Evolutionary conservation across 352 stramenopile species (phyloP), one percentile per base, ranked within the genome.

Genomic region (Pythium pyrilobum): DNA sequence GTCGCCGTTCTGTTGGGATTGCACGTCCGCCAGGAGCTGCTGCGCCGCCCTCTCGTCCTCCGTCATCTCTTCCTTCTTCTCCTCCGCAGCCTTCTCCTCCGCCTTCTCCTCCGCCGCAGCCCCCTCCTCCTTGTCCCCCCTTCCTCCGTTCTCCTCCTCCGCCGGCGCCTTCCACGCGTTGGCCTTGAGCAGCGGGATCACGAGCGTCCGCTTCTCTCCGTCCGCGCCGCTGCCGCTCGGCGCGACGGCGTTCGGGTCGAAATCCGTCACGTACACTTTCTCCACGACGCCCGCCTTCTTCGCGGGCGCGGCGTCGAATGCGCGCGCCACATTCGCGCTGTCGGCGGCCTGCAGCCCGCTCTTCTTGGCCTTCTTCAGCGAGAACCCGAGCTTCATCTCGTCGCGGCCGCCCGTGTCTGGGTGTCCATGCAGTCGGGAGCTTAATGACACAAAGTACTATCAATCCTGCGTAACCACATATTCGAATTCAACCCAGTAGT

Each of bases 241-340:
- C 8, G 71, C 71, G 31, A 68, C 64, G 38, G 64, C 64, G 10
- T 53, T 59, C 3, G 77, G 68, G 38, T 87, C 74, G 29, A 90
- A 92, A 45, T 82, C 75, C 31, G 79, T 86, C n/a, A 92, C 78
- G 54, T 82, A 89, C 16, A 88, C 69, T 43, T 85, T 83, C 55
- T 75, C 67, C 10, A 58, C 41, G n/a, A 27, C 39, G 20, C 44
- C 42, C 1, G 27, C 39, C 6, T 46, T 43, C 9, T 58, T 60
- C 28, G 42, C 54, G 4, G 52, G 37, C 23, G 40, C 28, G 0
- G 43, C 52, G 3, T 52, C 52, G 54, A 77, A 66, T 47, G 62
- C 69, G 40, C 62, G 39, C 9, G 60, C 25, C 46, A 61, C 47
- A 33, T 29, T 36, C 11, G 39, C 50, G 24, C 25, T 21, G 27